These are phyloP conservation scores for Kondoa subrosea DNA, from an alignment of 768 basidiomycete species.

Conservation along the genomic window DNA sequence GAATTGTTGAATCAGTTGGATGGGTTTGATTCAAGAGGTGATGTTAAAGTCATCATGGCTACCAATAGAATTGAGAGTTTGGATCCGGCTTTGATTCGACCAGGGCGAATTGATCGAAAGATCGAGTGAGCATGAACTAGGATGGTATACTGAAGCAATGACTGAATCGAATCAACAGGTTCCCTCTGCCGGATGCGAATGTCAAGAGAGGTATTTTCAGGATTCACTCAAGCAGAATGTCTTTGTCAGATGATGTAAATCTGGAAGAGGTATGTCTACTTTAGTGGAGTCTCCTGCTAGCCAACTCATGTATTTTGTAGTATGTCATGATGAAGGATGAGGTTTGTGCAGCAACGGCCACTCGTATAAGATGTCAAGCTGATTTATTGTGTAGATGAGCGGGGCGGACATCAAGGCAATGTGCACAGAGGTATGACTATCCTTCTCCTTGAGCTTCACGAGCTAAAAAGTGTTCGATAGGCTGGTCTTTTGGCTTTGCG, in stretches of 20 bases:
- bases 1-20: constrained; percentile 96
- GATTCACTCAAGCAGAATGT: constrained; percentile 81
- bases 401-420: constrained; percentile 99
- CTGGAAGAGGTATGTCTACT: constrained; percentile 49
- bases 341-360: too few relatives aligned
- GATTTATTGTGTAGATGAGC: constrained; percentile 16
- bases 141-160: background rate
- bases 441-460: background rate
- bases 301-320: constrained; percentile 77
- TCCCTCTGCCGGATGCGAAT: constrained; percentile 85
- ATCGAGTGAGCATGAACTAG: constrained; percentile 52
- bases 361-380: background rate
- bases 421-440: constrained; percentile 51
- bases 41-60: constrained; percentile 99
- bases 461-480: background rate
- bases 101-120: constrained; percentile 95
- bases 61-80: constrained; percentile 94
- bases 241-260: constrained; percentile 60
- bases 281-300: background rate
- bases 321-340: constrained; percentile 92
- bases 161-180: constrained; percentile 7
- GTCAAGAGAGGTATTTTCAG: constrained; percentile 98
- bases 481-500: constrained; percentile 88
- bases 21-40: constrained; percentile 98
- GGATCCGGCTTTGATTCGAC: constrained; percentile 93